Conservation (phyloP, 2,329 filamentous ascomycete species). For the Epichloe sibirici region DNA sequence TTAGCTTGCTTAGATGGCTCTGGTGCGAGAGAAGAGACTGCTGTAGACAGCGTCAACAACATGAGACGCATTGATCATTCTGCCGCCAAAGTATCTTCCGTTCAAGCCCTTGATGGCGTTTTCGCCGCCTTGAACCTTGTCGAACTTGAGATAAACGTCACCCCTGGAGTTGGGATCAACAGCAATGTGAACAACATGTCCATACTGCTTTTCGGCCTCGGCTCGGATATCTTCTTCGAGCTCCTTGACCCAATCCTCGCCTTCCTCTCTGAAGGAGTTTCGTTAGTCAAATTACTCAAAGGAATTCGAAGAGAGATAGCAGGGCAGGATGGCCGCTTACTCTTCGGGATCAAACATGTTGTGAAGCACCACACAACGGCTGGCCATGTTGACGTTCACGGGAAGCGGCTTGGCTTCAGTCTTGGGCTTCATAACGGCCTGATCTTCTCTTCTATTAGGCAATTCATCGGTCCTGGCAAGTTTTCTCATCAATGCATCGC, state of each 20-base stretch:
- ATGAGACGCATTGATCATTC: conserved; percentile 85
- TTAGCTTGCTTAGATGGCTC: conserved; percentile 59
- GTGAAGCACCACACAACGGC: conserved; percentile 83
- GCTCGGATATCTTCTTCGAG: conserved; percentile 85
- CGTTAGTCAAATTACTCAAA: conserved; percentile 19
- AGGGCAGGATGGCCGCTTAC: conserved; percentile 44
- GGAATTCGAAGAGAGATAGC: background rate
- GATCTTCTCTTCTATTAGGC: conserved; percentile 52
- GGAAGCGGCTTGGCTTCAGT: conserved; percentile 67
- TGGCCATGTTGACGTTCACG: conserved; percentile 82
- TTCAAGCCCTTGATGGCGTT: conserved; percentile 98
- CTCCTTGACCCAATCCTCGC: conserved; percentile 81
- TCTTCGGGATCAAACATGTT: conserved; percentile 91
- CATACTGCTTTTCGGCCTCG: conserved; percentile 93
- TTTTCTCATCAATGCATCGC: conserved; percentile 96
- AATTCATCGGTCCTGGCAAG: conserved; percentile 88
- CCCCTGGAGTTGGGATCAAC: conserved; percentile 87
- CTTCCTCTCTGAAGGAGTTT: conserved; percentile 55
- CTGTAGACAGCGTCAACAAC: conserved; percentile 98
- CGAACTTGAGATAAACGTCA: conserved; percentile 98
- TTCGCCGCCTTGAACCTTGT: conserved; percentile 86
- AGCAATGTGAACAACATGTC: conserved; percentile 92
- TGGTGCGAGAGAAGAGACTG: conserved; percentile 82
- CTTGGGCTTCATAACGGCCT: conserved; percentile 64
- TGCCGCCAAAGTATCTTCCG: conserved; percentile 87